Conservation (phyloP, 2,329 filamentous ascomycete species). For the Colletotrichum sp. region DNA sequence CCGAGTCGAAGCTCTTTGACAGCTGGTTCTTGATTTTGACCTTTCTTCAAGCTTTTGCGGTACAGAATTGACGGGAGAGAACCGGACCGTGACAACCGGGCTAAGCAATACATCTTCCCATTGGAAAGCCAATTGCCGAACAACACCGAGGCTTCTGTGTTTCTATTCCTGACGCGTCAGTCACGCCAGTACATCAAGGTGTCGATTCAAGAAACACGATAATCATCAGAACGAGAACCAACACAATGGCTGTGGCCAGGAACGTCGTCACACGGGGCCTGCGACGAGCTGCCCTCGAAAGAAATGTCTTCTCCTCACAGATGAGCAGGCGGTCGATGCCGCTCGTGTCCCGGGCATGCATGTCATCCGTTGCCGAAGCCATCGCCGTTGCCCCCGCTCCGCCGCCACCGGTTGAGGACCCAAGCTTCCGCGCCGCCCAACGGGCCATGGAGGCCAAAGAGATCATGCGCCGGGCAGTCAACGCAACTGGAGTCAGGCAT, state of each 20-base stretch:
- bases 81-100: neutral
- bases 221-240: neutral
- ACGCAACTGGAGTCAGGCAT: slow-evolving; percentile 66
- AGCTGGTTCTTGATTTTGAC: neutral
- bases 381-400: slow-evolving; percentile 10
- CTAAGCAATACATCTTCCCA: neutral
- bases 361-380: slow-evolving; percentile 14
- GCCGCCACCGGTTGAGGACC: slow-evolving; percentile 1
- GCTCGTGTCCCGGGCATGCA: neutral
- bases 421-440: neutral
- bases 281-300: neutral
- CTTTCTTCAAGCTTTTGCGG: neutral
- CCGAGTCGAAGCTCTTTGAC: neutral
- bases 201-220: neutral
- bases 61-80: neutral
- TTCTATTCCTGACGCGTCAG: neutral
- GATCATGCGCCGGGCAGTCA: slow-evolving; percentile 58
- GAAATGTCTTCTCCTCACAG: neutral
- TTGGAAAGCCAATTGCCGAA: neutral
- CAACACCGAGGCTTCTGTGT: neutral
- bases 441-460: slow-evolving; percentile 20
- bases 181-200: neutral
- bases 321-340: neutral
- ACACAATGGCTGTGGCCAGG: neutral
- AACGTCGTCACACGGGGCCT: neutral